Evolutionary conservation across 495 filamentous ascomycete genomes (phyloP).

Genomic region (Acidomyces sp.): DNA sequence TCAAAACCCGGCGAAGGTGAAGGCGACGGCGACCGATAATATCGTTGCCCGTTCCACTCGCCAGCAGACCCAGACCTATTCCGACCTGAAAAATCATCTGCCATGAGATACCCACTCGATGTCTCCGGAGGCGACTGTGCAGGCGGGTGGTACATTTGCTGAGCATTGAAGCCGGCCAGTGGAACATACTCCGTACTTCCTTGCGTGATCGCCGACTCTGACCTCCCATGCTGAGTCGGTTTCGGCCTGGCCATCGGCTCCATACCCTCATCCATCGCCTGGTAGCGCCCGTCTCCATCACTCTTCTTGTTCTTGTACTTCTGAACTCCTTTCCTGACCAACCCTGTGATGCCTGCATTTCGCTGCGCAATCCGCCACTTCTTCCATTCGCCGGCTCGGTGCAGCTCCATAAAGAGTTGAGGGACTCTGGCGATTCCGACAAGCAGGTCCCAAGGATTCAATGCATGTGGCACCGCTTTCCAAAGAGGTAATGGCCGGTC

Average conservation of each 20-base stretch:
- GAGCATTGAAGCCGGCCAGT: not conserved
- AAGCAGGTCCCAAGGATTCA: constrained; percentile 9
- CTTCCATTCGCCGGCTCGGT: constrained; percentile 5
- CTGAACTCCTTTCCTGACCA: not conserved
- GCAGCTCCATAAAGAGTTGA: constrained; percentile 2
- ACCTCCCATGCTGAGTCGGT: not conserved
- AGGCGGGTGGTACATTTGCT: constrained; percentile 5
- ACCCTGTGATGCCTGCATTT: not conserved
- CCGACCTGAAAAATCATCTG: not conserved
- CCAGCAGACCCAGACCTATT: constrained; percentile 1
- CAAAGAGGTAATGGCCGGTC: constrained; percentile 1
- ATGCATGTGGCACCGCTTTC: constrained; percentile 6
- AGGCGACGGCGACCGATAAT: constrained; percentile 5
- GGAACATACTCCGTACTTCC: not conserved
- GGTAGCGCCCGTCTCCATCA: not conserved
- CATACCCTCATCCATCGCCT: constrained; percentile 3
- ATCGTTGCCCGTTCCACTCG: constrained; percentile 5
- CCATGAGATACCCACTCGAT: constrained; percentile 1
- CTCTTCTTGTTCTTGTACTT: constrained; percentile 3
- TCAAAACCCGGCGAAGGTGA: no score
- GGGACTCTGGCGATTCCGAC: constrained; percentile 7
- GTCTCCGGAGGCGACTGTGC: constrained; percentile 2
- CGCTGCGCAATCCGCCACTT: not conserved
- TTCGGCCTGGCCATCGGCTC: constrained; percentile 1
- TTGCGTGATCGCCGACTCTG: not conserved